phyloP scores from a whole-genome alignment of 371 early-diverging fungal species.

The Fennellomyces sp. region DNA sequence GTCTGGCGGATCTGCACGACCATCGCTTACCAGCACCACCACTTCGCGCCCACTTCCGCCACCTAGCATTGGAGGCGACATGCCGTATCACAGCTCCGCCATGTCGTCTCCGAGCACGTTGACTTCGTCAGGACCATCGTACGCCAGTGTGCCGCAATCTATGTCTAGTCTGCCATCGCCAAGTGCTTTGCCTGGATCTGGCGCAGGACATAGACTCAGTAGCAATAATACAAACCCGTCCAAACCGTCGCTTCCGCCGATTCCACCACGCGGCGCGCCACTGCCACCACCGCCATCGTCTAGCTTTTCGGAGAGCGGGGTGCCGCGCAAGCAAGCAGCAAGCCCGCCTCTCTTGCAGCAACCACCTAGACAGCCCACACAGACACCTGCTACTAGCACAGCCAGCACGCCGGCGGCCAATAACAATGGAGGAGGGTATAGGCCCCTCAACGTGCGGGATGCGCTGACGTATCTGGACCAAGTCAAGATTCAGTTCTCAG shows the following conservation, averaged over 20 bases:
- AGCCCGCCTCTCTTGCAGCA: constrained; percentile 7
- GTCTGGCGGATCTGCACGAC: constrained; percentile 6
- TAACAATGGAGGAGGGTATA: constrained; percentile 18
- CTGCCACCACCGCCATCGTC: constrained; percentile 2
- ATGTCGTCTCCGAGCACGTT: constrained; percentile 12
- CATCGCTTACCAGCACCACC: constrained; percentile 3
- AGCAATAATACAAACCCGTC: background rate
- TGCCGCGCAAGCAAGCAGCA: background rate
- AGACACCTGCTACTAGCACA: background rate
- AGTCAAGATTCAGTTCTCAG: constrained; percentile 94
- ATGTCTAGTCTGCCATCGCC: constrained; percentile 12
- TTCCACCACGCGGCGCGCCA: constrained; percentile 8
- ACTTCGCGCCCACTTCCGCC: constrained; percentile 13
- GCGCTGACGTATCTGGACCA: constrained; percentile 98
- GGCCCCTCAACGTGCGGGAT: constrained; percentile 77
- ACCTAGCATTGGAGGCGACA: constrained; percentile 4
- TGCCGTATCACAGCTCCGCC: constrained; percentile 8
- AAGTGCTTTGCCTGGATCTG: background rate
- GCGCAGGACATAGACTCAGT: background rate
- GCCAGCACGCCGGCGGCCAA: background rate
- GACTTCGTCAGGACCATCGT: constrained; percentile 5
- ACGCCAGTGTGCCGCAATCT: constrained; percentile 5
- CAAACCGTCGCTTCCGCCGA: constrained; percentile 14
- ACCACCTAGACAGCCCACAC: background rate
- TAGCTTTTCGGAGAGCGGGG: background rate